phyloP scores from a whole-genome alignment of 108 stramenopile species.

The Schizochytrium sp. region DNA sequence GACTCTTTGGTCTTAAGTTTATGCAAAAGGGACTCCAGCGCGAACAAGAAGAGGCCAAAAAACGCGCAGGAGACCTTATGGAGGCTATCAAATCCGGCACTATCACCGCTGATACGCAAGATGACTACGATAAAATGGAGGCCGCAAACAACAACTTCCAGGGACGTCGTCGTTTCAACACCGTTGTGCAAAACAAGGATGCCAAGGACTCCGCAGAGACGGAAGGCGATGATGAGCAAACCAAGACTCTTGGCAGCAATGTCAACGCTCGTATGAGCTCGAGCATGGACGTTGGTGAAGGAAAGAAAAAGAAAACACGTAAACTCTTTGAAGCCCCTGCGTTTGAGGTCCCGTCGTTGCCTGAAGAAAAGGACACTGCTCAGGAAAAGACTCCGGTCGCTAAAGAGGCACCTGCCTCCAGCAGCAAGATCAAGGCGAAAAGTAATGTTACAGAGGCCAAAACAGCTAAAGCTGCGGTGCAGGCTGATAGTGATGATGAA shows the following conservation, averaged over 20 bases:
- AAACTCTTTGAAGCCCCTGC: too few relatives aligned
- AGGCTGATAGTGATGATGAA: neutral
- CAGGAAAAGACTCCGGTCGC: neutral
- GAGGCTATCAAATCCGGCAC: constrained; percentile 11
- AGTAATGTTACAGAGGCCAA: neutral
- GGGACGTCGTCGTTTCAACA: neutral
- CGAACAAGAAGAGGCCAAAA: neutral
- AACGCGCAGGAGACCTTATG: neutral
- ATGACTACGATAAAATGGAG: neutral
- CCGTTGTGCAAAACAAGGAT: constrained; percentile 5
- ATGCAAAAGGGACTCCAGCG: constrained; percentile 40
- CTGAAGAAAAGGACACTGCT: neutral
- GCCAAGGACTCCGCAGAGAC: neutral
- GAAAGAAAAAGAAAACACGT: too few relatives aligned
- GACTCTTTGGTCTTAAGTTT: constrained; percentile 8
- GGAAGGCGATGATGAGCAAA: neutral
- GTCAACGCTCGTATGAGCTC: neutral
- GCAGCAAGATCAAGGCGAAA: neutral
- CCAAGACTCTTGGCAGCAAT: neutral
- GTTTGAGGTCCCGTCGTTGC: too few relatives aligned
- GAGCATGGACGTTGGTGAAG: neutral
- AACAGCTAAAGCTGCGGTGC: neutral
- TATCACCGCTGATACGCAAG: neutral
- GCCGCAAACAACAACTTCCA: neutral
- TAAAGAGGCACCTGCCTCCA: neutral